These are phyloP conservation scores for Pichia occidentalis DNA, from an alignment of 805 yeast genomes.

Conservation along the genomic window DNA sequence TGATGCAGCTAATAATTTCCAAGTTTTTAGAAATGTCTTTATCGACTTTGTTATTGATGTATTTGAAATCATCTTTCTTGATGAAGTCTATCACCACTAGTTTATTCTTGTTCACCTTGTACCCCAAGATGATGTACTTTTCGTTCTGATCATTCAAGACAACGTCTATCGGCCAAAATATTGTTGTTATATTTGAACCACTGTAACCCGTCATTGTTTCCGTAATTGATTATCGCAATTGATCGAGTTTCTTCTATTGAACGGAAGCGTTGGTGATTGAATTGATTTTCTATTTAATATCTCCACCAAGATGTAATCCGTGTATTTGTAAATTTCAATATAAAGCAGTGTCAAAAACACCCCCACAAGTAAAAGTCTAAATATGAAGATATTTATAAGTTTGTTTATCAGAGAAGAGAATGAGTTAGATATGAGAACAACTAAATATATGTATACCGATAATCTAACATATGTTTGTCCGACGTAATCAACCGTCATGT, in stretches of 20 bases:
- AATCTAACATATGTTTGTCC: too few species aligned
- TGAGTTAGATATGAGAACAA: not conserved
- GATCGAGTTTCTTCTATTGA: conserved; percentile 17
- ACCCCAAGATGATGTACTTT: conserved; percentile 25
- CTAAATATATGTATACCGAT: not conserved
- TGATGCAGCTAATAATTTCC: conserved; percentile 24
- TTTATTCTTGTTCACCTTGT: conserved; percentile 18
- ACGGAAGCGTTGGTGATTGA: conserved; percentile 5
- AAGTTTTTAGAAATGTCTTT: conserved; percentile 20
- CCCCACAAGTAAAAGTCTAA: not conserved
- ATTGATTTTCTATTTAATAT: not conserved
- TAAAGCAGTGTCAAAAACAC: conserved; percentile 1
- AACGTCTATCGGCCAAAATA: conserved; percentile 31
- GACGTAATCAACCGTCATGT: too few species aligned
- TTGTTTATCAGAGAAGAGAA: not conserved
- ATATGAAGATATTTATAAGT: not conserved
- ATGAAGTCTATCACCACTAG: conserved; percentile 24
- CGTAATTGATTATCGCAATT: conserved; percentile 1
- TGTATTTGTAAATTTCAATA: conserved; percentile 1
- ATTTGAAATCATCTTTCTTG: conserved; percentile 13
- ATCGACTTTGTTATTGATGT: conserved; percentile 14
- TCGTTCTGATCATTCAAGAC: conserved; percentile 4
- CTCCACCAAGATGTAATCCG: not conserved
- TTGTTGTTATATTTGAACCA: conserved; percentile 9
- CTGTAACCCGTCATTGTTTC: conserved; percentile 4